These are phyloP conservation scores for Priceomyces haplophilus DNA, from an alignment of 805 yeast species.

Conservation along the genomic window DNA sequence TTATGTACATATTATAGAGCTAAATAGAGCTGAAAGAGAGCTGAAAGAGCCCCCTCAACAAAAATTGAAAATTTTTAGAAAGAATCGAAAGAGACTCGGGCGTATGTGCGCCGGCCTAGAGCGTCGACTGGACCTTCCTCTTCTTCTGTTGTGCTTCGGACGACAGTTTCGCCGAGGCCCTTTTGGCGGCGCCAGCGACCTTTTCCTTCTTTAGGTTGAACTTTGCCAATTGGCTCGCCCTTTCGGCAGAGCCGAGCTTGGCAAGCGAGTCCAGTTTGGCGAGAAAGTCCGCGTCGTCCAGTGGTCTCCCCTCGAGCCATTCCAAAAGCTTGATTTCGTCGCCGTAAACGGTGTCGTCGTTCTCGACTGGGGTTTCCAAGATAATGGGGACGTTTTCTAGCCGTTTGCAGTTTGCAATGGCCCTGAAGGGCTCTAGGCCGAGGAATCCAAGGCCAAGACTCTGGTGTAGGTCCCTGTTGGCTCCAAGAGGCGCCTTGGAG, in stretches of 20 bases:
- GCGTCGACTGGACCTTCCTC: slow-evolving; percentile 5
- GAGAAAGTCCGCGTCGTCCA: slow-evolving; percentile 54
- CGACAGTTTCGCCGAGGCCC: slow-evolving; percentile 5
- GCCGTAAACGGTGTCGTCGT: slow-evolving; percentile 66
- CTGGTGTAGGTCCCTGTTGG: slow-evolving; percentile 90
- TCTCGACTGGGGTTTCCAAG: slow-evolving; percentile 79
- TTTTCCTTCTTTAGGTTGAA: slow-evolving; percentile 51
- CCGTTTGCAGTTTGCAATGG: slow-evolving; percentile 65
- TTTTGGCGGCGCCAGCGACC: slow-evolving; percentile 16
- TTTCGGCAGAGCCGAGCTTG: slow-evolving; percentile 60
- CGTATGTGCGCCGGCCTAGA: slow-evolving; percentile 4
- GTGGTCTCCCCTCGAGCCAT: slow-evolving; percentile 63
- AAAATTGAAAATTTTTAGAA: too few species aligned
- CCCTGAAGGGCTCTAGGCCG: slow-evolving; percentile 80
- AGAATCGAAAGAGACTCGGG: background rate
- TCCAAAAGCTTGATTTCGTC: slow-evolving; percentile 80
- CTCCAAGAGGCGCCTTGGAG: slow-evolving; percentile 89
- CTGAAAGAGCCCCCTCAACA: too few species aligned
- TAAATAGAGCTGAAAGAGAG: too few species aligned
- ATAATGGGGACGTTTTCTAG: slow-evolving; percentile 71
- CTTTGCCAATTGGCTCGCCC: slow-evolving; percentile 66
- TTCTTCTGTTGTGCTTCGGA: slow-evolving; percentile 8
- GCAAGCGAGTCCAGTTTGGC: slow-evolving; percentile 49
- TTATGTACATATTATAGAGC: too few species aligned
- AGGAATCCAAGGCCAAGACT: slow-evolving; percentile 84